Base-by-base conservation (phyloP, 1,139 yeast genomes). In the Pichia sp. region DNA sequence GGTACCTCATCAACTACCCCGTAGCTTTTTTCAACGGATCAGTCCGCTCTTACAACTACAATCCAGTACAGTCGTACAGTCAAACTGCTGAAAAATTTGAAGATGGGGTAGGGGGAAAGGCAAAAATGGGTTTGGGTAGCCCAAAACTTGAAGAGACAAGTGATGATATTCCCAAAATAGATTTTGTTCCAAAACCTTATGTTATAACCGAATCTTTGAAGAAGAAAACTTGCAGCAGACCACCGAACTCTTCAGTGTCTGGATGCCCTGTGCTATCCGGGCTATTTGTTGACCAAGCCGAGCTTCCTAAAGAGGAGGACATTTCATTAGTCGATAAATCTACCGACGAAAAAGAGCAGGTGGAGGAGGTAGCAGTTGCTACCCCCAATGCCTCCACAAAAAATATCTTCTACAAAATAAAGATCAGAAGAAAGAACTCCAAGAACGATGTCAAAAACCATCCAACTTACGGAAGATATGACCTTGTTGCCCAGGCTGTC, bases 401-500 rank as follows among this genome's bases (percentile, higher is more conserved):
- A 49, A 45, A 47, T 18, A 48, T 62, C 6, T 52, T 64, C 4
- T 63, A 60, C 45, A 61, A 62, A 46, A 64, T 65, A 43, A 61
- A 59, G 46, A 61, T 65, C 21, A 57, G 62, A 45, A 53, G 51
- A 48, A 59, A 57, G 43, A 57, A 53, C 30, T 40, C 49, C 8
- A 59, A 57, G 26, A 7, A 16, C 23, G 44, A 44, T 42, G 34
- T 21, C 6, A 50, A 52, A 19, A 42, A 46, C 10, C 62, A 64
- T 49, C 62, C 62, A 25, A 62, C 64, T 13, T 54, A 45, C 44
- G 61, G 58, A 3, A 60, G 66, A 21, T 67, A 65, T 41, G 65
- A 65, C 2, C 48, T 58, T 2, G 62, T 67, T 5, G 58, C 60
- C 41, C 62, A 62, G 42, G 65, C 64, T 3, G 65, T 67, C 19